Evolutionary conservation across 192 early-diverging fungal genomes (phyloP), one percentile per base, ranked within the genome.

Genomic region (Backusella mclennaniae): DNA sequence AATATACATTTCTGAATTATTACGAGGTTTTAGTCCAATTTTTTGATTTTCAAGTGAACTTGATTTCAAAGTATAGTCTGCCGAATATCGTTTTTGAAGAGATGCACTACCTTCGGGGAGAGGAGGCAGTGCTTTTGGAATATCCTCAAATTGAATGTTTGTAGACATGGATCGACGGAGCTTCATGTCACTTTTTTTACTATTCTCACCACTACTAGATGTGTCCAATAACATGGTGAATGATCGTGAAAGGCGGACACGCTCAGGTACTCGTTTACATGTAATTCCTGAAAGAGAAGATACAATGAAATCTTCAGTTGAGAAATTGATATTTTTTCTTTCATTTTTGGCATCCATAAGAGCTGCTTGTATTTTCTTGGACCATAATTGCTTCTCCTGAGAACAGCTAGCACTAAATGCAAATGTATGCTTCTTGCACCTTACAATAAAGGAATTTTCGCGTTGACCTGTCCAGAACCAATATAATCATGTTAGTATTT

Each of bases 331-430:
- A 39, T 36, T 29, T 42, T 70, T 44, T 7, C 17, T 42, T 72
- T 68, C 79, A 0, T 71, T 66, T 63, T 84, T 86, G 12, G 84
- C 72, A 14, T 74, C 35, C 2, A 72, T 73, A 21, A 92, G 89
- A 11, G 85, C 88, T 12, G 78, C 72, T 2, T 36, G 76, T 19
- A 92, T 80, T 31, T 78, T 82, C 17, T 59, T 79, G 19, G 86
- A 38, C 91, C 91, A 92, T 15, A 87, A 42, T 7, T 82, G 76
- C 73, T 87, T 90, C 73, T 92, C 91, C 53, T 80, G 80, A 2
- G 44, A 46, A n/a, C 84, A 87, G 17, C 75, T 83, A 12, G 91
- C 91, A 33, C 83, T 81, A 69, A 92, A 88, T 41, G 85, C 84
- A 78, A 92, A 89, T 36, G 80, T 52, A 85, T 77, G 44, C 70